Conservation (phyloP, 768 basidiomycete genomes). For the Suillus discolor region DNA sequence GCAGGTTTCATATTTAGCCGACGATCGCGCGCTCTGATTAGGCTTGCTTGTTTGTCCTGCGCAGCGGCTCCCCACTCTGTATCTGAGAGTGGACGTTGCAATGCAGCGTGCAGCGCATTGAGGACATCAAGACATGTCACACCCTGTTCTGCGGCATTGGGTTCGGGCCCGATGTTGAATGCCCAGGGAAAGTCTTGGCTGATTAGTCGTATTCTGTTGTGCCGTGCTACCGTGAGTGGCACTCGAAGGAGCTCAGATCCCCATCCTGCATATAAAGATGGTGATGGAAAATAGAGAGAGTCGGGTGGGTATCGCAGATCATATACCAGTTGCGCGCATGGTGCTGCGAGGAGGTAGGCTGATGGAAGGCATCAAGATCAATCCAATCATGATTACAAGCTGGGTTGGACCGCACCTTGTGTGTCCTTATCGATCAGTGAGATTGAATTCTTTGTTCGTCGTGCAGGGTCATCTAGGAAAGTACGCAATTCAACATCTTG, state of each 20-base stretch:
- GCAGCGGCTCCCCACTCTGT: constrained; percentile 10
- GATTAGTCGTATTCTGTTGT: constrained; percentile 8
- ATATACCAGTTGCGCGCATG: constrained; percentile 7
- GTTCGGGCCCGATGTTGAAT: constrained; percentile 2
- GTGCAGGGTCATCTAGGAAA: background rate
- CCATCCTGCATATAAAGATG: background rate
- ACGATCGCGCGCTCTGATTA: constrained; percentile 4
- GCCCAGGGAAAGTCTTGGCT: constrained; percentile 15
- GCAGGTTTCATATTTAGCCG: background rate
- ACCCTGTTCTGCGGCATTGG: background rate
- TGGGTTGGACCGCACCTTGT: background rate
- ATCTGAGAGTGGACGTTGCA: constrained; percentile 13
- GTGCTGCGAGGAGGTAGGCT: constrained; percentile 2
- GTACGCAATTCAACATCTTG: background rate
- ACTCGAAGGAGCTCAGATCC: constrained; percentile 1
- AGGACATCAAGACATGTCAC: constrained; percentile 13
- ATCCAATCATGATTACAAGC: background rate
- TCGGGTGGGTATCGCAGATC: constrained; percentile 9
- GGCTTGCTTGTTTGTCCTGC: constrained; percentile 2
- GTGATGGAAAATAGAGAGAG: background rate
- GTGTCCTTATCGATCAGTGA: background rate
- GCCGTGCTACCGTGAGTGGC: constrained; percentile 1
- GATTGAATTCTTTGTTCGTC: background rate
- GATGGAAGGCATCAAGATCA: background rate
- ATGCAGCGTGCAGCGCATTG: constrained; percentile 5